These are phyloP conservation scores for Fistulinella prunicolor DNA, from an alignment of 768 basidiomycete genomes.

Conservation along the genomic window DNA sequence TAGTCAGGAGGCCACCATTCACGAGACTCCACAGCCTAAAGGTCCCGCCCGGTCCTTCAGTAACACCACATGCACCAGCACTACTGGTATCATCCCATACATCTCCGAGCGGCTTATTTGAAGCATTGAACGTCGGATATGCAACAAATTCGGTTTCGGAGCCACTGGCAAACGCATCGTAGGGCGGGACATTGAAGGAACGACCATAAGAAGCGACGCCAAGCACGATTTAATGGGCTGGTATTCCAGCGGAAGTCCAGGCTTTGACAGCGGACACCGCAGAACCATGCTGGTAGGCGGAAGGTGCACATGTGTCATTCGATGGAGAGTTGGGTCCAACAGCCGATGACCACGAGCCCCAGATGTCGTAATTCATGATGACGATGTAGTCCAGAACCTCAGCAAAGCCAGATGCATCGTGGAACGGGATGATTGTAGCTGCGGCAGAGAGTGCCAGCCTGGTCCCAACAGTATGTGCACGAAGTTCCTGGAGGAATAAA, in stretches of 20 bases:
- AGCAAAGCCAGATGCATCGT: constrained; percentile 56
- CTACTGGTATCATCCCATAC: constrained; percentile 44
- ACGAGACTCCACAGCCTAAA: not conserved
- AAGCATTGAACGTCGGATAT: constrained; percentile 50
- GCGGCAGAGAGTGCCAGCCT: constrained; percentile 70
- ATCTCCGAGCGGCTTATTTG: constrained; percentile 47
- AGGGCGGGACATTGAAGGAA: constrained; percentile 50
- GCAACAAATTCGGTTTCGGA: constrained; percentile 36
- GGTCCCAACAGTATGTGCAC: constrained; percentile 40
- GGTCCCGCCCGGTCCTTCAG: not conserved
- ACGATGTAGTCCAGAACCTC: constrained; percentile 60
- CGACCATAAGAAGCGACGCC: constrained; percentile 83
- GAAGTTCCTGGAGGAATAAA: constrained; percentile 64
- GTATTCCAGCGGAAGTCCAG: constrained; percentile 78
- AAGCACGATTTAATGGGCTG: constrained; percentile 62
- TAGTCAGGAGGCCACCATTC: not conserved
- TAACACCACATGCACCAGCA: not conserved
- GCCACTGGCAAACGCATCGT: constrained; percentile 33
- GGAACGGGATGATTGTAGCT: constrained; percentile 61
- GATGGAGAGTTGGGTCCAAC: constrained; percentile 80
- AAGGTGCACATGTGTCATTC: constrained; percentile 64
- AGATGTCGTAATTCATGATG: constrained; percentile 64
- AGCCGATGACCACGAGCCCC: constrained; percentile 47
- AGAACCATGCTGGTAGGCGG: constrained; percentile 63
- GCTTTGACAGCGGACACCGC: constrained; percentile 63